These are phyloP conservation scores for Phalaenopsis hybrid DNA, from an alignment of 116 monocot genomes.

Conservation along the genomic window DNA sequence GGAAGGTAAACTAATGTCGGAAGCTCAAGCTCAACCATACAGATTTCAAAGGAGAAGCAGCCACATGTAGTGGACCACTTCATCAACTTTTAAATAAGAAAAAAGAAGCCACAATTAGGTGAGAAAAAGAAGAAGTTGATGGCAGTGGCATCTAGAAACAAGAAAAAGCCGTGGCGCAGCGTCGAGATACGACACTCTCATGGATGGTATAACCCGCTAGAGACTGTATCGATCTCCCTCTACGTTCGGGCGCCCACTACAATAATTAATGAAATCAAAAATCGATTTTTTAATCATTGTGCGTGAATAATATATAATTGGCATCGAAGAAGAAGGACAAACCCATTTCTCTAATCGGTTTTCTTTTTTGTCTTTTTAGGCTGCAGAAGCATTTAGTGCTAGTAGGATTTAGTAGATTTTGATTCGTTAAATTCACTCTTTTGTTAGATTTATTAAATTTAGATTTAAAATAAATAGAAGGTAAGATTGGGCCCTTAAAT, in stretches of 20 bases:
- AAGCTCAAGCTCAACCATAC: background rate
- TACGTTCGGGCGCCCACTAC: no score
- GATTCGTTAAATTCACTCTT: no score
- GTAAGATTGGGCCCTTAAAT: no score
- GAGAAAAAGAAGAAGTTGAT: background rate
- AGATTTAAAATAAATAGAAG: no score
- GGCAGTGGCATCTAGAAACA: background rate
- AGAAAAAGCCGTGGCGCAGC: background rate
- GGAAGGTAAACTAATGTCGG: background rate
- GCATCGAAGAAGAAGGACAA: background rate
- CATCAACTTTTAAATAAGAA: background rate
- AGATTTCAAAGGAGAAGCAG: background rate
- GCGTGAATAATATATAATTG: background rate
- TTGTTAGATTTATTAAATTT: no score
- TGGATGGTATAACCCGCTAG: background rate
- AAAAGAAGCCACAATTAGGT: background rate
- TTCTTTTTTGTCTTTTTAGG: no score
- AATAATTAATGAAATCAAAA: background rate
- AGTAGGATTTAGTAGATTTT: no score
- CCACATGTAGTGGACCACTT: conserved; percentile 7
- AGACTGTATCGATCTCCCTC: no score
- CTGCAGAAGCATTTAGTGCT: no score
- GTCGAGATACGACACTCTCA: background rate
- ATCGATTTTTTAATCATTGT: background rate
- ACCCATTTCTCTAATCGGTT: no score